Base-by-base conservation (phyloP, 441 rosid genomes). In the Metrosideros polymorpha region DNA sequence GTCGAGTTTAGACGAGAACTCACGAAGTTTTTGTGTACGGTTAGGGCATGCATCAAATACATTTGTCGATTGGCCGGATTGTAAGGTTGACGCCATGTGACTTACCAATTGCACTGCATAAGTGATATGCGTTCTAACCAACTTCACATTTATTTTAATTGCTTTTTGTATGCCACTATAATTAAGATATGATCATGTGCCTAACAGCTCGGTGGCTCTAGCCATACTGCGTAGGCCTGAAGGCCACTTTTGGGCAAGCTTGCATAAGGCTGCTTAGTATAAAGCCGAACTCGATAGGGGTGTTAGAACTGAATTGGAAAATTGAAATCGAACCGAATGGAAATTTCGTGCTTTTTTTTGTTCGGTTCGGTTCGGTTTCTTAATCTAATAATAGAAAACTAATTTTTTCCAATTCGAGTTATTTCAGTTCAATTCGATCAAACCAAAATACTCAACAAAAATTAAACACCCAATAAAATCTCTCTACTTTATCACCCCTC, bases 161-260 rank as follows among this genome's bases (percentile, higher is more conserved):
- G 1, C 9, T 30, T 17, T 30, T 1, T 2, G 0, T 17, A 8
- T 61, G 12, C 24, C 12, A 4, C 7, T 4, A 9, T 30, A 15
- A 30, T 61, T 30, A 61, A 61, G 2, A 19, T 2, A 0, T 9
- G 45, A 66, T 19, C 14, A 4, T 2, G 45, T 35, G 24, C 45
- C 27, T 4, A 19, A 63, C 25, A 18, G 6, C 19, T 24, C 6
- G 12, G 1, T 18, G 2, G 76, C 76, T 25, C 0, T 30, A 0
- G 12, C 75, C 3, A 30, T 18, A 17, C 9, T 24, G 17, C 42
- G 17, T 30, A 30, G 42, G 24, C 75, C 22, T 14, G 1, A 22
- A 35, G 43, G n/a, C 14, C 47, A 71, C 47, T 66, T 35, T 19
- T 6, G 14, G 13, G 27, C 12, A 6, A 6, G 25, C 14, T 35